Conservation (phyloP, 306 rosid species). For the Fragaria nilgerrensis region DNA sequence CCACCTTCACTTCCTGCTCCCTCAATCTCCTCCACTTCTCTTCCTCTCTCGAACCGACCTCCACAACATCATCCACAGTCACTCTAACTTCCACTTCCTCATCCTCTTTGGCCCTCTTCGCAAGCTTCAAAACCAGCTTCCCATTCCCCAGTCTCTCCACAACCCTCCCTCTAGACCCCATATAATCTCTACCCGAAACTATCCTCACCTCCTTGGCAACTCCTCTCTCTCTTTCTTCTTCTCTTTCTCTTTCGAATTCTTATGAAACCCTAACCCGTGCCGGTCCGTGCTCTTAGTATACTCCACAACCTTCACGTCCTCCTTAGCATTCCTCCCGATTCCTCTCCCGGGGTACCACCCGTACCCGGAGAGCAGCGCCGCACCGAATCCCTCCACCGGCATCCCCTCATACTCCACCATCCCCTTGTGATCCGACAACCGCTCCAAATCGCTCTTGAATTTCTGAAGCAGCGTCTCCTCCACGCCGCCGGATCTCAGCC, state of each 20-base stretch:
- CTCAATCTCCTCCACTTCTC: constrained; percentile 59
- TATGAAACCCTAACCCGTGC: constrained; percentile 71
- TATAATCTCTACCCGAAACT: constrained; percentile 47
- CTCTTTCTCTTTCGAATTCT: not conserved
- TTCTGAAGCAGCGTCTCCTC: constrained; percentile 50
- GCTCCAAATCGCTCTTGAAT: constrained; percentile 48
- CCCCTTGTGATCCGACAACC: constrained; percentile 57
- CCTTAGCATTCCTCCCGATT: constrained; percentile 69
- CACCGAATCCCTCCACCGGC: constrained; percentile 75
- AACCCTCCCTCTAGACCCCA: constrained; percentile 56
- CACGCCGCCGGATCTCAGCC: constrained; percentile 2
- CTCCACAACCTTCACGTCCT: constrained; percentile 59
- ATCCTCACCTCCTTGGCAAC: constrained; percentile 51
- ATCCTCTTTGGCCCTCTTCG: constrained; percentile 9
- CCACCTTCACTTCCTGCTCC: constrained; percentile 34
- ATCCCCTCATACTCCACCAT: constrained; percentile 61
- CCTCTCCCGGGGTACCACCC: constrained; percentile 90
- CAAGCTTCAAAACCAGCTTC: constrained; percentile 44
- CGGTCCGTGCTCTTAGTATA: constrained; percentile 45
- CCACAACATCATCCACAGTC: constrained; percentile 39
- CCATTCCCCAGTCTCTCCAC: constrained; percentile 33
- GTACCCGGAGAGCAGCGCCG: constrained; percentile 74
- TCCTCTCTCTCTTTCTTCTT: constrained; percentile 7
- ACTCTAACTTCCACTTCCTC: constrained; percentile 42
- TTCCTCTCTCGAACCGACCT: constrained; percentile 63